Evolutionary conservation across 106 monocot species (phyloP).

Genomic region (Dendrobium huoshanense): DNA sequence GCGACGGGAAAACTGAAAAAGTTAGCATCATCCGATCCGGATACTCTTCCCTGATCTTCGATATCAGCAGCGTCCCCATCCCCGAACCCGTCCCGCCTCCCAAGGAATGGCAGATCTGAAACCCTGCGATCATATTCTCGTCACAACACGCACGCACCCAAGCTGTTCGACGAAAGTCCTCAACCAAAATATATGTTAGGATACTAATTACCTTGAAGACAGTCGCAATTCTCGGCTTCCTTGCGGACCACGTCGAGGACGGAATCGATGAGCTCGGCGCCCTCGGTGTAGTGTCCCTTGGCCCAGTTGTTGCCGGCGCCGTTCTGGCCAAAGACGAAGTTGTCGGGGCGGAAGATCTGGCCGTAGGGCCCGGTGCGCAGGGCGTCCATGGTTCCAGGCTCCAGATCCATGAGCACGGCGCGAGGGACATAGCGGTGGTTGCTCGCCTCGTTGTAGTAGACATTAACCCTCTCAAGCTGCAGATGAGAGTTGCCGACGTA

Average conservation of each 20-base stretch:
- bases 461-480: constrained; percentile 3
- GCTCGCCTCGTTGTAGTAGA: constrained; percentile 8
- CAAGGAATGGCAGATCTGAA: constrained; percentile 20
- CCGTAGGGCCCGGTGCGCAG: constrained; percentile 7
- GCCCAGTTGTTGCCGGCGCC: constrained; percentile 68
- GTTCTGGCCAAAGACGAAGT: constrained; percentile 8
- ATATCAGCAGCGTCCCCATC: constrained; percentile 21
- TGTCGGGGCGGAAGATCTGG: constrained; percentile 7
- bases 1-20: constrained; percentile 18
- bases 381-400: constrained; percentile 8
- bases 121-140: neutral
- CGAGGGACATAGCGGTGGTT: neutral
- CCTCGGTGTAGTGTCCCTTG: constrained; percentile 67
- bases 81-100: constrained; percentile 19
- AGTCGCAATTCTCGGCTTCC: constrained; percentile 75
- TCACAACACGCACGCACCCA: neutral
- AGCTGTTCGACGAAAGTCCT: neutral
- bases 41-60: constrained; percentile 19
- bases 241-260: constrained; percentile 66
- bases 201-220: constrained; percentile 37
- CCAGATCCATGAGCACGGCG: constrained; percentile 6
- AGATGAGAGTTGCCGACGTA: neutral
- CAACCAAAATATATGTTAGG: neutral
- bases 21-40: constrained; percentile 22
- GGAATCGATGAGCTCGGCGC: constrained; percentile 55